phyloP scores from a whole-genome alignment of 2,329 filamentous ascomycete genomes.

The Sclerotinia trifoliorum region DNA sequence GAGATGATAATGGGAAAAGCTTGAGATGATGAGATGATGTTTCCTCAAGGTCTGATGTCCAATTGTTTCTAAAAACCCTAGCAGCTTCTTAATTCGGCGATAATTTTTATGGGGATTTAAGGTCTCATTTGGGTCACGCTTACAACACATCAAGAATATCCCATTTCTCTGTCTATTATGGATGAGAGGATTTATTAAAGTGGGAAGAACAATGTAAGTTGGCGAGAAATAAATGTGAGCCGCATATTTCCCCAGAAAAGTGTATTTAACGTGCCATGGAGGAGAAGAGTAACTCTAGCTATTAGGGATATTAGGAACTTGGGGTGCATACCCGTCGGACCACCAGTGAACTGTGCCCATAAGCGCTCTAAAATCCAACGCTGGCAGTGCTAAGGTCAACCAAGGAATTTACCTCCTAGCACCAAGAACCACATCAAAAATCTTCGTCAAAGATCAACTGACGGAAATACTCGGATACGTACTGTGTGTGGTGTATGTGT shows the following conservation, averaged over 20 bases:
- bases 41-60: conserved; percentile 18
- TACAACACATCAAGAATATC: not conserved
- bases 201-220: not conserved
- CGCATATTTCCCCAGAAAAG: not conserved
- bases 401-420: not conserved
- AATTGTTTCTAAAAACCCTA: conserved; percentile 20
- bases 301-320: not conserved
- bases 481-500: no score
- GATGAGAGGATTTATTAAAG: not conserved
- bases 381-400: not conserved
- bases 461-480: not conserved
- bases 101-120: not conserved
- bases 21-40: not conserved
- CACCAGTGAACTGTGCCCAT: not conserved
- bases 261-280: not conserved
- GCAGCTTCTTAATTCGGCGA: conserved; percentile 2
- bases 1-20: not conserved
- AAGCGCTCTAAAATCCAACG: not conserved
- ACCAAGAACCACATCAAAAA: not conserved
- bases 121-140: not conserved
- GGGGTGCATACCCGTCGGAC: not conserved
- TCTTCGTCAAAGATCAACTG: not conserved
- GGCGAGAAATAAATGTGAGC: not conserved
- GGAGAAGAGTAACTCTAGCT: no score
- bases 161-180: not conserved